A percentile compares a stretch with the other conserved stretches of the same genome.
phyloP scores from a whole-genome alignment of 2,329 filamentous ascomycete genomes.

The Sporothrix euskadiensis region DNA sequence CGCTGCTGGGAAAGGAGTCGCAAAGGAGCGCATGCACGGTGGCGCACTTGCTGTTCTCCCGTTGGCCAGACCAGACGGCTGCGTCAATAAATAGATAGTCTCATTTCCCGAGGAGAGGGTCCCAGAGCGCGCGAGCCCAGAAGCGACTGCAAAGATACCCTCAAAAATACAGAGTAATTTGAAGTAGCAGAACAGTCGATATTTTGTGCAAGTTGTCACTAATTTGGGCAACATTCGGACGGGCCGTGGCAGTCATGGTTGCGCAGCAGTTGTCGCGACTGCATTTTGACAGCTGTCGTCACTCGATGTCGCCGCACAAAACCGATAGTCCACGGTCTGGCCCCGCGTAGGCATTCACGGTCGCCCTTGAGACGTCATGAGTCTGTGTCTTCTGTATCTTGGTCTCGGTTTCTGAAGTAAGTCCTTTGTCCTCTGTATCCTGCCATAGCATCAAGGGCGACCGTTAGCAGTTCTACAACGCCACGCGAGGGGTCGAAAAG shows the following conservation, averaged over 20 bases:
- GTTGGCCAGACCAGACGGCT: constrained; percentile 3
- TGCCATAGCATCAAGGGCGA: not conserved
- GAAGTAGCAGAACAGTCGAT: not conserved
- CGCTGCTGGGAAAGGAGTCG: not conserved
- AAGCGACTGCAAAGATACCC: not conserved
- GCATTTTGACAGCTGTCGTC: not conserved
- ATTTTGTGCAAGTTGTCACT: not conserved
- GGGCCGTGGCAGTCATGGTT: not conserved
- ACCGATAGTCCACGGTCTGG: not conserved
- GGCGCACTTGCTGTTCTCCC: not conserved
- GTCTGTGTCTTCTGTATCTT: not conserved
- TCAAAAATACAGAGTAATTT: not conserved
- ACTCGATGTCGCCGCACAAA: not conserved
- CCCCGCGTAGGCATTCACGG: not conserved
- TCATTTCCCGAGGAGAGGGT: constrained; percentile 14
- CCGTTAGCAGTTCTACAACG: not conserved
- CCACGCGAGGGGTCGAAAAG: not conserved
- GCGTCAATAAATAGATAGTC: constrained; percentile 13
- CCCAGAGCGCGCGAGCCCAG: not conserved
- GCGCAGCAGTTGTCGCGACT: not conserved
- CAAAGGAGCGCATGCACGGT: not conserved
- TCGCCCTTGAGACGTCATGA: not conserved
- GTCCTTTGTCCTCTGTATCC: not conserved
- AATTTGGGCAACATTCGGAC: not conserved
- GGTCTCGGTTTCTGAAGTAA: not conserved